Evolutionary conservation across 208 protist species (phyloP), one percentile per base, ranked within the genome.

Genomic region (Willaertia magna): DNA sequence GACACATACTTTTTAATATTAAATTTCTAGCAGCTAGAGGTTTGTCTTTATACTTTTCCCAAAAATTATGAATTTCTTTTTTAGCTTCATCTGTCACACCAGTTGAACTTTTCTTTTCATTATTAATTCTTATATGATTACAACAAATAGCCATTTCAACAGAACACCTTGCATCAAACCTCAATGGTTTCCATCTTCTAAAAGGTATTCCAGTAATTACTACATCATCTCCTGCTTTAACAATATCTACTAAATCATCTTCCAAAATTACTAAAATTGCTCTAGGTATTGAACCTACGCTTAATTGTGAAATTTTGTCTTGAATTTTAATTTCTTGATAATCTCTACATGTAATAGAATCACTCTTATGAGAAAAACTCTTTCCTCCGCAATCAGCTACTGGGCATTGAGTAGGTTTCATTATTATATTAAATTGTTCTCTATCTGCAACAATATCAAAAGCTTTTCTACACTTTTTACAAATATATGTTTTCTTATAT

Each of bases 151-250:
- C 87, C n/a, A 91, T 61, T n/a, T 90, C 89, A 26, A 90, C 51
- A 26, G 6, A 20, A 46, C 79, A 87, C 22, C 87, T 44, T 12
- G 34, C 40, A 39, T 82, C 86, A 26, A n/a, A 22, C 59, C 22
- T 46, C 0, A 88, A 43, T 6, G 78, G 7, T 86, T 87, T 87
- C 87, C 85, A 89, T 83, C 88, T 74, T 61, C 89, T 75, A 3
- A 61, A 43, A 22, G 86, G 49, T 34, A 88, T 26, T 30, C 46
- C 85, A 39, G 39, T 88, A 11, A 94, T 75, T 3, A 88, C 61
- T 14, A 96, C 87, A 74, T 95, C 92, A 87, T 96, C 93, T 49
- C 94, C 94, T 18, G 93, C 91, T 85, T 95, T 93, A 85, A 91
- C 94, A 40, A 44, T 44, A 78, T 95, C 94, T 7, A 92, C 91